Evolutionary conservation across 179 eudicot genomes (phyloP).

Genomic region (Corrigiola litoralis): DNA sequence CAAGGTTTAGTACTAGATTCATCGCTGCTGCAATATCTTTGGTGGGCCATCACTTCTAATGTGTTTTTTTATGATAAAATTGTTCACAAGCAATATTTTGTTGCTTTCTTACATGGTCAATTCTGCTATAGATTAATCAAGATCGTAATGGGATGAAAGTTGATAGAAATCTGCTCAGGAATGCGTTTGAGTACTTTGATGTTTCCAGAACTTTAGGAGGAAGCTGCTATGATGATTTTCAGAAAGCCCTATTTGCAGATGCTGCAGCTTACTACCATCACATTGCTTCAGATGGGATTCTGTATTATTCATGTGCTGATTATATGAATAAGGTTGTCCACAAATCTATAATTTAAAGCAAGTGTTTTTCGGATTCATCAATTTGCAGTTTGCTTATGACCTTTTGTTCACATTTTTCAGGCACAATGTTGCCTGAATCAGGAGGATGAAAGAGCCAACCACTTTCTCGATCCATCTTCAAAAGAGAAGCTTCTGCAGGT

Average conservation of each 20-base stretch:
- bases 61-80: not conserved
- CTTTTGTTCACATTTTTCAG: conserved; percentile 13
- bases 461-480: conserved; percentile 10
- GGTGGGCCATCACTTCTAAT: conserved; percentile 16
- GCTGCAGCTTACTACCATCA: conserved; percentile 41
- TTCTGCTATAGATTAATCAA: conserved; percentile 20
- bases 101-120: not conserved
- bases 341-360: not conserved
- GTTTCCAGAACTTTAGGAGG: conserved; percentile 11
- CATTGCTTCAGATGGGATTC: conserved; percentile 36
- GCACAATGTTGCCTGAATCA: conserved; percentile 27
- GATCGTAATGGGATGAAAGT: conserved; percentile 25
- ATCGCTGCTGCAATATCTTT: conserved; percentile 22
- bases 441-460: conserved; percentile 25
- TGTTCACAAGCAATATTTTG: not conserved
- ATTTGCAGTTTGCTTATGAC: not conserved
- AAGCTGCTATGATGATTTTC: conserved; percentile 29
- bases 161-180: conserved; percentile 21
- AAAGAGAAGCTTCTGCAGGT: conserved; percentile 31
- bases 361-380: not conserved
- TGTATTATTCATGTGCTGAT: conserved; percentile 31
- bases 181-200: conserved; percentile 25
- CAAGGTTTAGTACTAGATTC: conserved; percentile 16
- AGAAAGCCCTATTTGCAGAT: conserved; percentile 33
- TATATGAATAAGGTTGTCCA: conserved; percentile 36